Evolutionary conservation across 257 asterid species (phyloP), one percentile per base, ranked within the genome.

Genomic region (Primulina eburnea): DNA sequence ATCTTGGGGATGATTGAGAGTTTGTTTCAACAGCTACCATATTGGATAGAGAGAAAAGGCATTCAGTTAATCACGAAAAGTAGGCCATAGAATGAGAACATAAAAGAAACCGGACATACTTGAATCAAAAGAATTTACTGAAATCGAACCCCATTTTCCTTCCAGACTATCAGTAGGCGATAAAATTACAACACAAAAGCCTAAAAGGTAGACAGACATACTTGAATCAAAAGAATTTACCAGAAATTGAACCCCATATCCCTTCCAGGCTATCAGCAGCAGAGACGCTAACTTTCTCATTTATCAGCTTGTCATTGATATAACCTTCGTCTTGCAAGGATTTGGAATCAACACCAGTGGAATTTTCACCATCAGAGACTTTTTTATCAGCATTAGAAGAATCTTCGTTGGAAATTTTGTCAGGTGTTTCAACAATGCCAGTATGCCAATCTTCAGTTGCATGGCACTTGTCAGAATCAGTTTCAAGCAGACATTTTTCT

Each of bases 181-280:
- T 62, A 64, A 59, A 59, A 68, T 32, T 73, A 71, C 60, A 65
- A 68, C 33, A 60, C 24, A 21, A 21, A 21, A 21, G 24, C 24
- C 24, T 57, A 58, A 34, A 47, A 8, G 63, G 11, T 18, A 38
- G 21, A 34, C 32, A 58, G 11, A 56, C 6, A 58, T 5, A 58
- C 24, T 1, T 35, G 18, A 50, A 50, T 16, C 18, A 14, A 62
- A 75, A 62, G 35, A 65, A 26, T 38, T 60, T 80, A 91, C 97
- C 97, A 80, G 97, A 89, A 65, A 85, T 79, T 26, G 98, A 89
- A 69, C 97, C 97, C 88, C 89, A 84, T 80, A 87, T 87, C 11
- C 79, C 97, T 71, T 87, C 97, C 73, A 90, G 68, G 81, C 96
- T 88, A 70, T 85, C 96, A 56, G 84, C 66, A 29, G 76, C 82